These are phyloP conservation scores for rapeseed (Brassica napus) DNA, from an alignment of 345 rosid species.

Conservation along the genomic window Da-Ae NC_063450.1:49640001-49640500, in stretches of 20 bases:
- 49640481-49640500: slow-evolving; percentile 24
- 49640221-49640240: slow-evolving; percentile 26
- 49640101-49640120: slow-evolving; percentile 18
- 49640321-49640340: slow-evolving; percentile 23
- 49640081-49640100: slow-evolving; percentile 12
- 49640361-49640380: slow-evolving; percentile 18
- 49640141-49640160: slow-evolving; percentile 10
- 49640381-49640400: neutral
- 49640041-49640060: neutral
- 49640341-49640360: slow-evolving; percentile 34
- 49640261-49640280: slow-evolving; percentile 38
- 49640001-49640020: neutral
- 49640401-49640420: slow-evolving; percentile 24
- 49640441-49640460: slow-evolving; percentile 1
- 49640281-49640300: slow-evolving; percentile 40
- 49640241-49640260: slow-evolving; percentile 37
- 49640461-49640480: slow-evolving; percentile 24
- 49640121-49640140: slow-evolving; percentile 1
- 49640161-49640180: neutral
- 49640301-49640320: slow-evolving; percentile 34
- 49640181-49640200: slow-evolving; percentile 10
- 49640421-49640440: slow-evolving; percentile 7
- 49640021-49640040: neutral
- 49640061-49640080: neutral
- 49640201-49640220: slow-evolving; percentile 34